Base-by-base conservation (phyloP, 495 filamentous ascomycete species). In the Penicillium lividum region DNA sequence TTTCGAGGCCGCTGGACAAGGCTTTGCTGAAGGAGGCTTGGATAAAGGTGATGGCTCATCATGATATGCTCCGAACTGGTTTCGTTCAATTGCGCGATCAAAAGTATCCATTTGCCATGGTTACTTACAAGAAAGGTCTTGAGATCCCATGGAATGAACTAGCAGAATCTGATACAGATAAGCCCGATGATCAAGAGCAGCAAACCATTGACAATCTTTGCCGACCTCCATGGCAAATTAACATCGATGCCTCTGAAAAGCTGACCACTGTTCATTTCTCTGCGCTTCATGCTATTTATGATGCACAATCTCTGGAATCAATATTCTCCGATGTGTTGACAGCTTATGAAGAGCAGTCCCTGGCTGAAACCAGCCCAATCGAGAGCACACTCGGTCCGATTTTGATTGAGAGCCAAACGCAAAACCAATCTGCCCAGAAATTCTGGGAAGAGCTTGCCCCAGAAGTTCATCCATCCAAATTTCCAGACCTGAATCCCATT, bases 211-310 rank as follows among this genome's bases (percentile, higher is more conserved):
- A 75, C 42, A 70, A 70, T 15, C 63, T 85, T 15, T 70, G 79
- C 57, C 49, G 60, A 30, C 82, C 81, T 8, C 77, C 69, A 59
- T 84, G 77, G 85, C 59, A 62, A 60, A 78, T 86, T 43, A 54
- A 62, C 29, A 45, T 82, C 7, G 51, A 67, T 4, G 46, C 69
- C 36, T 53, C 63, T 0, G 53, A 63, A 7, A 46, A 40, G 2
- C 57, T 56, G 4, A 57, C 47, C 11, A 53, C 66, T 0, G 57
- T 88, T 10, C 66, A 79, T 40, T 75, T 89, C 44, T 83, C 77
- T 13, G 78, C 81, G 5, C 85, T 91, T 52, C 91, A 96, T 71
- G 88, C 89, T 3, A 72, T 96, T 1, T 94, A 92, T 60, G 91
- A 96, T 73, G 91, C 89, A 0, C 77, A 83, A 34, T 87, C 89